Conservation (phyloP, 331 rosid genomes). For the Cydonia oblonga region DNA sequence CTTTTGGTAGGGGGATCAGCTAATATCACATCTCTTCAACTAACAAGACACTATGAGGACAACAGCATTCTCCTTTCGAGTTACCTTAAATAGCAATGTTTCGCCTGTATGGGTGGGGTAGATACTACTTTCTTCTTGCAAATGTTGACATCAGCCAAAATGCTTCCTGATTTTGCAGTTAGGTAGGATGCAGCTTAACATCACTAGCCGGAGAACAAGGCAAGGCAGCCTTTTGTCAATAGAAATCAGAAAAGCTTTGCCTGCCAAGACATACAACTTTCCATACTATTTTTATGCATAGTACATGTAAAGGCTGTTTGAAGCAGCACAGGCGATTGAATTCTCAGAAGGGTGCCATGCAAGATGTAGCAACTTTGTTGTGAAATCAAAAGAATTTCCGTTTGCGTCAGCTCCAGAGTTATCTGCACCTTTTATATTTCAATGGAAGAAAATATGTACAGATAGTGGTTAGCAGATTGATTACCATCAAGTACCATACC, state of each 20-base stretch:
- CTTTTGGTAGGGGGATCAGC: constrained; percentile 13
- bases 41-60: constrained; percentile 1
- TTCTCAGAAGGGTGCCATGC: constrained; percentile 64
- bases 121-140: constrained; percentile 13
- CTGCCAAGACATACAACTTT: constrained; percentile 5
- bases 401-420: constrained; percentile 37
- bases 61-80: not conserved
- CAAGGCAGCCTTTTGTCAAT: constrained; percentile 5
- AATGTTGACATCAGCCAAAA: constrained; percentile 10
- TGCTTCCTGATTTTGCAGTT: constrained; percentile 22
- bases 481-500: not conserved
- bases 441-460: not conserved
- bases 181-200: constrained; percentile 21
- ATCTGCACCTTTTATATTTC: constrained; percentile 26
- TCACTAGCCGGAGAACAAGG: constrained; percentile 3
- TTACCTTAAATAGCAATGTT: not conserved
- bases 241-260: constrained; percentile 12
- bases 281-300: constrained; percentile 33
- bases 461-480: not conserved
- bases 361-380: constrained; percentile 48
- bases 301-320: constrained; percentile 59
- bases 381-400: constrained; percentile 46
- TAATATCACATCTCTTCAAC: constrained; percentile 12
- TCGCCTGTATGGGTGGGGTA: not conserved
- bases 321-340: constrained; percentile 55